Conservation (phyloP, 495 filamentous ascomycete genomes). For the Hypoxylon crocopeplum region DNA sequence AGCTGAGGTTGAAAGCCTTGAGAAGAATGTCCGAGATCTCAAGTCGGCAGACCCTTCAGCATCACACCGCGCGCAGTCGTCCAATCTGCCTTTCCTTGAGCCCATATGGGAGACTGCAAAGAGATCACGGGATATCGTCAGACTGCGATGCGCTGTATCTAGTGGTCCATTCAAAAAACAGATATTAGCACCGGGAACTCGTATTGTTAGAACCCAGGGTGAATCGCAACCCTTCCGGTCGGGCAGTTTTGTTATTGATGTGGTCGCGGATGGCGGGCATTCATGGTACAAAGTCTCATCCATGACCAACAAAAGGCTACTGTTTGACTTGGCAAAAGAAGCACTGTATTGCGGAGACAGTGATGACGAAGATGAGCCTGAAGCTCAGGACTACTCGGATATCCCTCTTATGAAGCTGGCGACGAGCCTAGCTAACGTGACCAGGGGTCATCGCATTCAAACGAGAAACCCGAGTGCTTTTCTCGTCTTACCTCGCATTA, state of each 20-base stretch:
- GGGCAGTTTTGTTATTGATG: conserved; percentile 37
- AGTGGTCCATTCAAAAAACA: conserved; percentile 36
- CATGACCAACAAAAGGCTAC: conserved; percentile 38
- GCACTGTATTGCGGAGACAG: conserved; percentile 39
- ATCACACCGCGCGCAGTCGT: conserved; percentile 30
- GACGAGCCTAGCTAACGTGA: conserved; percentile 27
- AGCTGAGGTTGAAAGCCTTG: conserved; percentile 31
- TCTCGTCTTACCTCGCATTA: conserved; percentile 37
- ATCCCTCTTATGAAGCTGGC: conserved; percentile 39
- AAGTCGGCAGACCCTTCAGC: conserved; percentile 23
- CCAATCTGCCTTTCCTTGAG: conserved; percentile 37
- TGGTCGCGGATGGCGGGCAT: conserved; percentile 38
- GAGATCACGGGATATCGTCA: conserved; percentile 36
- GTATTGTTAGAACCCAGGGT: conserved; percentile 39
- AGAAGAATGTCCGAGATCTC: conserved; percentile 12
- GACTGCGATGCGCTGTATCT: conserved; percentile 36
- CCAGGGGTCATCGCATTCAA: conserved; percentile 41
- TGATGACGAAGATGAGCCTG: conserved; percentile 23
- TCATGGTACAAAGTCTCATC: conserved; percentile 43
- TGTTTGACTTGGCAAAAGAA: conserved; percentile 42
- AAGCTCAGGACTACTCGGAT: conserved; percentile 22
- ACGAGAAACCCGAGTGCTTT: conserved; percentile 24
- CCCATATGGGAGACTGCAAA: conserved; percentile 41
- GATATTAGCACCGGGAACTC: conserved; percentile 38
- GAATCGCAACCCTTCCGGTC: conserved; percentile 33